Percentiles rank a stretch among this genome's conserved stretches.
Conservation (phyloP, 2,329 filamentous ascomycete species). For the Cytospora piceicola region DNA sequence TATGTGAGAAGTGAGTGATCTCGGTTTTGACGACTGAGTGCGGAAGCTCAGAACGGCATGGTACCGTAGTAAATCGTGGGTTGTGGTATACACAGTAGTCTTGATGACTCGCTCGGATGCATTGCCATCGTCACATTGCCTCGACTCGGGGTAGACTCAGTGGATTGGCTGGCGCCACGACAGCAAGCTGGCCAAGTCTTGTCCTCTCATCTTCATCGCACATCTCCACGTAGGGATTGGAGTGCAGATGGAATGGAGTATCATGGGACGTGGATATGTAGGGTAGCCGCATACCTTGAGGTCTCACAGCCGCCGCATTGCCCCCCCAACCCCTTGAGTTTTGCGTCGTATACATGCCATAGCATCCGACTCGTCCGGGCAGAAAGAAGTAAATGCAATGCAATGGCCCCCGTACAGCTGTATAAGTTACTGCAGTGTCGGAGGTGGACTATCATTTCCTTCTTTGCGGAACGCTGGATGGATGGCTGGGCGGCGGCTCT, state of each 20-base stretch:
- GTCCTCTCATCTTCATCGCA: constrained; percentile 9
- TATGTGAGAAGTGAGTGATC: not conserved
- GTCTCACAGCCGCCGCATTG: constrained; percentile 18
- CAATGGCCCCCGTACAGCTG: not conserved
- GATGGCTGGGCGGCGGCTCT: not conserved
- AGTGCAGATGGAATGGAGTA: constrained; percentile 9
- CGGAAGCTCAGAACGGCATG: not conserved
- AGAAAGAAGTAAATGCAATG: constrained; percentile 3
- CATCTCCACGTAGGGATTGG: constrained; percentile 3
- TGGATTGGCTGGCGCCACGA: constrained; percentile 13
- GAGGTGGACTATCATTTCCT: not conserved
- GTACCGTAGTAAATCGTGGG: constrained; percentile 11
- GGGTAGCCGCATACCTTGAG: constrained; percentile 16
- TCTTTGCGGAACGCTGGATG: not conserved
- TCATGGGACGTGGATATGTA: constrained; percentile 3
- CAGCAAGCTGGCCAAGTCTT: constrained; percentile 4
- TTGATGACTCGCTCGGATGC: constrained; percentile 7
- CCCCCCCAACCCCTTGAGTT: constrained; percentile 11
- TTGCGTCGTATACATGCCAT: constrained; percentile 5
- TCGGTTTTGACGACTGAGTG: not conserved
- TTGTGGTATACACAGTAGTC: not conserved
- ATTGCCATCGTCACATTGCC: constrained; percentile 12
- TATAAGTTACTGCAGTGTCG: constrained; percentile 1
- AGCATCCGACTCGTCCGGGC: not conserved
- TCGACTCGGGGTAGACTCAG: constrained; percentile 2